phyloP scores from a whole-genome alignment of 495 filamentous ascomycete genomes.

The Annulohypoxylon stygium region DNA sequence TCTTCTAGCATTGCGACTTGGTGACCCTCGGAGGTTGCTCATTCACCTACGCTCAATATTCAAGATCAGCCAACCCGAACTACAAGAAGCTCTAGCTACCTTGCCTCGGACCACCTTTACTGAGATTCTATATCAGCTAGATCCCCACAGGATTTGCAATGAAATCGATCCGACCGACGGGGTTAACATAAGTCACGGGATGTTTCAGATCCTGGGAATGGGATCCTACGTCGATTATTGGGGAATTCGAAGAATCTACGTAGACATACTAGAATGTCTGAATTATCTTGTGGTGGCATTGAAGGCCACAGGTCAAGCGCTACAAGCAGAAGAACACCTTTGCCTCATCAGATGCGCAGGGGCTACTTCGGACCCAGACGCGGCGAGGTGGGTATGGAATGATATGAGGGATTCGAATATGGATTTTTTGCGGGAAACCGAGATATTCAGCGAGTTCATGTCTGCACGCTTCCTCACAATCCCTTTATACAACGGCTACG shows the following conservation, averaged over 20 bases:
- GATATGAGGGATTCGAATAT: constrained; percentile 30
- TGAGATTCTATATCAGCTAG: constrained; percentile 54
- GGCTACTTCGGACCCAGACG: constrained; percentile 46
- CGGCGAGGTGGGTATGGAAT: constrained; percentile 45
- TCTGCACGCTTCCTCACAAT: constrained; percentile 55
- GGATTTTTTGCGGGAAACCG: constrained; percentile 32
- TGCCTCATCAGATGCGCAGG: constrained; percentile 54
- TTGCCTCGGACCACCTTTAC: constrained; percentile 55
- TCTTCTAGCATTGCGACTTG: constrained; percentile 35
- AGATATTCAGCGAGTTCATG: constrained; percentile 50
- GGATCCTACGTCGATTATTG: constrained; percentile 48
- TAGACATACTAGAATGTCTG: constrained; percentile 39
- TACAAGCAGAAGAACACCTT: constrained; percentile 51
- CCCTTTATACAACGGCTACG: constrained; percentile 52
- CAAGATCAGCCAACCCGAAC: constrained; percentile 20
- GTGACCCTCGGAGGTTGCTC: constrained; percentile 43
- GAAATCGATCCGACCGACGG: constrained; percentile 47
- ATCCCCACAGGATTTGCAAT: constrained; percentile 47
- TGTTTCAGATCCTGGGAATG: constrained; percentile 46
- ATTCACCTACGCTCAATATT: constrained; percentile 29
- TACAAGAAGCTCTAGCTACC: constrained; percentile 24
- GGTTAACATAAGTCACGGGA: constrained; percentile 41
- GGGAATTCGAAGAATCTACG: constrained; percentile 51
- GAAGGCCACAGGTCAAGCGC: constrained; percentile 35
- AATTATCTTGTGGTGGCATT: constrained; percentile 41